phyloP scores from a whole-genome alignment of 129 eudicot genomes.

The Flaveria bidentis region DNA sequence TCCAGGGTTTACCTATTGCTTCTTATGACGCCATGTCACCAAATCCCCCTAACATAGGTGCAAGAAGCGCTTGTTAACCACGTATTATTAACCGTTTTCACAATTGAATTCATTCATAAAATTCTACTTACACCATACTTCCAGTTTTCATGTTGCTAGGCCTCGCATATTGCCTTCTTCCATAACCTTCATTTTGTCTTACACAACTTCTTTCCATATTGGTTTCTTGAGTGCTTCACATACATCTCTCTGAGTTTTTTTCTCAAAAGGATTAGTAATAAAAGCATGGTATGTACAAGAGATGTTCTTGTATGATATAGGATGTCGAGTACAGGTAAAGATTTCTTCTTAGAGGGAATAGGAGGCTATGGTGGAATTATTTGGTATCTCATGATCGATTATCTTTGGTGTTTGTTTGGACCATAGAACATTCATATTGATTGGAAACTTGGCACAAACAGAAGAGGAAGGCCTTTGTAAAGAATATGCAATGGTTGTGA shows the following conservation, averaged over 20 bases:
- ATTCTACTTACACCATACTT: not conserved
- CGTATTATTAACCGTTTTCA: not conserved
- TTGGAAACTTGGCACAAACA: not conserved
- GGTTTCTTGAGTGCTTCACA: too few relatives aligned
- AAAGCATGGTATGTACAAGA: not conserved
- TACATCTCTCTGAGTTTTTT: too few relatives aligned
- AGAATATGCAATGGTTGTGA: not conserved
- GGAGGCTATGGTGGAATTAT: not conserved
- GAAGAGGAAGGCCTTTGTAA: not conserved
- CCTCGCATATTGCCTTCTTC: not conserved
- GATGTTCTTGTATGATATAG: not conserved
- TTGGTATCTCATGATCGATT: not conserved
- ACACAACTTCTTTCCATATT: too few relatives aligned
- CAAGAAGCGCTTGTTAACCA: too few relatives aligned
- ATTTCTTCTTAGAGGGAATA: too few relatives aligned
- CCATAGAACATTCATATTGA: not conserved
- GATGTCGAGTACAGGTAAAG: too few relatives aligned
- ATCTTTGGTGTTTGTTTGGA: not conserved
- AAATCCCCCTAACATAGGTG: too few relatives aligned
- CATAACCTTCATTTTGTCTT: not conserved
- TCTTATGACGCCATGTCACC: not conserved
- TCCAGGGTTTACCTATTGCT: not conserved
- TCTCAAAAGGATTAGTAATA: not conserved
- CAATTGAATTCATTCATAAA: not conserved
- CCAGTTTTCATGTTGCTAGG: not conserved